These are phyloP conservation scores for Hyaloperonospora arabidopsidis DNA, from an alignment of 352 stramenopile genomes.

Conservation along the genomic window DNA sequence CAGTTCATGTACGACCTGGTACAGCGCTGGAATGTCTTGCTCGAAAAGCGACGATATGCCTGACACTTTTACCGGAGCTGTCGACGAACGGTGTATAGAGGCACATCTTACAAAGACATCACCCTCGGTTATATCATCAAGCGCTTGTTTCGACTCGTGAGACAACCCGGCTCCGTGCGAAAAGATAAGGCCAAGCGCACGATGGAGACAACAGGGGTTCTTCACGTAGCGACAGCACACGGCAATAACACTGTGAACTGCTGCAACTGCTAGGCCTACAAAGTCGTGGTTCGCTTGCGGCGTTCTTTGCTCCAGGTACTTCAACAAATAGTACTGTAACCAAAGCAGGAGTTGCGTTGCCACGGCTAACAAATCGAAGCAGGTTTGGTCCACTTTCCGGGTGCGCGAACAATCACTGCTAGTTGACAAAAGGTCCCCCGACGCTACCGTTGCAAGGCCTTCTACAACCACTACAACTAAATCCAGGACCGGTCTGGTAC, in stretches of 20 bases:
- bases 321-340: slow-evolving; percentile 59
- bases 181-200: slow-evolving; percentile 53
- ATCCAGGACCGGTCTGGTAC: slow-evolving; percentile 38
- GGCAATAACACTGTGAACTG: slow-evolving; percentile 72
- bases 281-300: slow-evolving; percentile 39
- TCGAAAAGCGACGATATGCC: slow-evolving; percentile 37
- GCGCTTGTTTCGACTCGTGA: slow-evolving; percentile 40
- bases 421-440: slow-evolving; percentile 45
- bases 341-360: slow-evolving; percentile 50
- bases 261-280: slow-evolving; percentile 49
- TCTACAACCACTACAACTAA: slow-evolving; percentile 59
- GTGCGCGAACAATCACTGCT: slow-evolving; percentile 49
- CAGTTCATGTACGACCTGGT: slow-evolving; percentile 48
- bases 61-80: background rate
- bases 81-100: slow-evolving; percentile 18
- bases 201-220: slow-evolving; percentile 63
- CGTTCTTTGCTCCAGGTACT: slow-evolving; percentile 26
- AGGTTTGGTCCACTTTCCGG: slow-evolving; percentile 56
- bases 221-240: slow-evolving; percentile 57
- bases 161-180: slow-evolving; percentile 55
- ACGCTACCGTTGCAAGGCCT: slow-evolving; percentile 38
- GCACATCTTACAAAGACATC: slow-evolving; percentile 52
- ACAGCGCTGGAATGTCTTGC: slow-evolving; percentile 57
- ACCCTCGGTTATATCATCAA: slow-evolving; percentile 45
- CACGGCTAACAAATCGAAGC: slow-evolving; percentile 47